Evolutionary conservation across 2,329 filamentous ascomycete species (phyloP).

Genomic region (Zasmidium citrigriseum): DNA sequence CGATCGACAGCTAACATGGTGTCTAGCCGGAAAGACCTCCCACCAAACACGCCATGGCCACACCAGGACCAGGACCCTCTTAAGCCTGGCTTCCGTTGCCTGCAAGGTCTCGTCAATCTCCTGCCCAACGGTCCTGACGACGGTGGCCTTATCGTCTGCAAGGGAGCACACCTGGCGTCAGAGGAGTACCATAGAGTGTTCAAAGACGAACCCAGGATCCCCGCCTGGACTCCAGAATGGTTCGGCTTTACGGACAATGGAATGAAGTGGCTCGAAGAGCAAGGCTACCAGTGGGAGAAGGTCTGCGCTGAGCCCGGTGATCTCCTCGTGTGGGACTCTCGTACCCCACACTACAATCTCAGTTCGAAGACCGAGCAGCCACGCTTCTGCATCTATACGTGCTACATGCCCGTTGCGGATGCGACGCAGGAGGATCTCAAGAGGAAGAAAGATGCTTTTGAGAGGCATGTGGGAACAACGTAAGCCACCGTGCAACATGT

Average conservation of each 20-base stretch:
- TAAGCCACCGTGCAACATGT: too few species aligned
- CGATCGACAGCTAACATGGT: background rate
- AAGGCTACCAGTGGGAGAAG: conserved; percentile 28
- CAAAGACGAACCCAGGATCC: conserved; percentile 27
- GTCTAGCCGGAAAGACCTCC: conserved; percentile 39
- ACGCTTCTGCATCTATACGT: conserved; percentile 37
- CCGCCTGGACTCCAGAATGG: conserved; percentile 36
- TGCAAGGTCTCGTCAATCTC: conserved; percentile 55
- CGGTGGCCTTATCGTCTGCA: conserved; percentile 40
- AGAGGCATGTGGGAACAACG: conserved; percentile 36
- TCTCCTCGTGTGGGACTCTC: conserved; percentile 28
- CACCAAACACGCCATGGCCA: conserved; percentile 47
- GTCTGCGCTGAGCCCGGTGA: conserved; percentile 30
- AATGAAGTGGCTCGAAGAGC: conserved; percentile 31
- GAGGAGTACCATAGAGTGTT: conserved; percentile 36
- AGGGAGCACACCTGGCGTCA: conserved; percentile 33
- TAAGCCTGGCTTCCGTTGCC: conserved; percentile 51
- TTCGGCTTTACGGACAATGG: conserved; percentile 36
- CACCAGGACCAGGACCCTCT: conserved; percentile 50
- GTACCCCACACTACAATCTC: conserved; percentile 36
- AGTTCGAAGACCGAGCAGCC: conserved; percentile 30
- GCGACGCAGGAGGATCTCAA: conserved; percentile 37
- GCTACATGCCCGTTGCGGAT: conserved; percentile 39
- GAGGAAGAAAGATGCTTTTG: conserved; percentile 36
- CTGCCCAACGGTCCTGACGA: conserved; percentile 39